Evolutionary conservation across 768 basidiomycete genomes (phyloP), one percentile per base, ranked within the genome.

Genomic region (Ephemerocybe angulata): DNA sequence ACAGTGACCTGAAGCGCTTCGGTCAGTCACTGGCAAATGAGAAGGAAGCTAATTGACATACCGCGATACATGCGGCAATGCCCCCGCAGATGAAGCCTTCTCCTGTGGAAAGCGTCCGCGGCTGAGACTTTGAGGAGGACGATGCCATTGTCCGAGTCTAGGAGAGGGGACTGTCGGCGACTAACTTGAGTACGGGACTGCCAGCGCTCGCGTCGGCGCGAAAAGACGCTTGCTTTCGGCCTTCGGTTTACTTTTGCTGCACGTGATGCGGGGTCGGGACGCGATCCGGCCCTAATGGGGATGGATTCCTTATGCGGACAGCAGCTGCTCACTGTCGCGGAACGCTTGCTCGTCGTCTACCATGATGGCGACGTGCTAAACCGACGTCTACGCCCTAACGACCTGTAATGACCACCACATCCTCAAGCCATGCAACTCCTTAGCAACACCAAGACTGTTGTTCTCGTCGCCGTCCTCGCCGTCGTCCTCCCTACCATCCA

Each of bases 61-160:
- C 94, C 31, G 95, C 96, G 41, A 89, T 86, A 68, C 85, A 92
- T 55, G 94, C 97, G 50, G 97, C 97, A 50, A 94, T 67, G 24
- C 90, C 95, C 54, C 97, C 97, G 59, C 90, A 90, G 11, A 90
- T 43, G 66, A 99, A 99, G 38, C 89, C 83, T 69, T 95, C 93
- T 44, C 76, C 60, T 0, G 88, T 90, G 38, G 86, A 84, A 31
- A 93, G 59, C 12, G 70, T 67, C 12, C 65, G 61, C 30, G 63
- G 62, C 52, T 55, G 58, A 43, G 25, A 31, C 25, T 58, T 29
- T 17, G 56, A 24, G 44, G 65, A 41, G 13, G 57, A 35, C 28
- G 60, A 63, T 15, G 52, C 56, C 55, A 57, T 59, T 60, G 43
- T 6, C 33, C 19, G 11, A 29, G 41, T 33, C 19, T 8, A 50